phyloP scores from a whole-genome alignment of 1,284 basidiomycete species.

The Pseudozyma sp. region DNA sequence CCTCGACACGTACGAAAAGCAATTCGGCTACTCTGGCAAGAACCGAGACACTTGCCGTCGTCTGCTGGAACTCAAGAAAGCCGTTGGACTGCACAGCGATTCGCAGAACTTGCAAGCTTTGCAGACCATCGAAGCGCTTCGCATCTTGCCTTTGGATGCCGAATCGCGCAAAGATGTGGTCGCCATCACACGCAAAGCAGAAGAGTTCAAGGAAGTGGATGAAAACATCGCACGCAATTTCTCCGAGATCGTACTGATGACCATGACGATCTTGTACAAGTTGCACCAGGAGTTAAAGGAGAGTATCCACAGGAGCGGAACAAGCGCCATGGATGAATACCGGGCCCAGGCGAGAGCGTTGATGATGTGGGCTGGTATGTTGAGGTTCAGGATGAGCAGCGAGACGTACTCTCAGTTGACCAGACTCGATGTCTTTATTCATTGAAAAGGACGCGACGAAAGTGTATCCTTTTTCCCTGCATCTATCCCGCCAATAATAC shows the following conservation, averaged over 20 bases:
- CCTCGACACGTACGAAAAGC: slow-evolving; percentile 83
- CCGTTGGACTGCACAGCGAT: slow-evolving; percentile 80
- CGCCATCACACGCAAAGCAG: slow-evolving; percentile 85
- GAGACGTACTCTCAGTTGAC: slow-evolving; percentile 68
- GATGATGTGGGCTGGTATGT: slow-evolving; percentile 69
- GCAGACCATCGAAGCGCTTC: slow-evolving; percentile 87
- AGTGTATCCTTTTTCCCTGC: not conserved
- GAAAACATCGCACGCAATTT: slow-evolving; percentile 86
- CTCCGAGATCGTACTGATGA: slow-evolving; percentile 86
- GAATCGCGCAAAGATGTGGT: slow-evolving; percentile 76
- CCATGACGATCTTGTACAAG: slow-evolving; percentile 89
- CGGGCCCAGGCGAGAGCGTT: slow-evolving; percentile 63
- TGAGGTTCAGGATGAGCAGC: slow-evolving; percentile 68
- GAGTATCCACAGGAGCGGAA: slow-evolving; percentile 54
- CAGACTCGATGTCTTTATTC: slow-evolving; percentile 61
- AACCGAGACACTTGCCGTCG: slow-evolving; percentile 76
- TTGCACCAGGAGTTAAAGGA: slow-evolving; percentile 64
- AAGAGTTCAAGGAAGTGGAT: slow-evolving; percentile 91
- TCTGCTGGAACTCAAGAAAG: slow-evolving; percentile 84
- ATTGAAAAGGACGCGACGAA: slow-evolving; percentile 9
- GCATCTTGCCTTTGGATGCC: slow-evolving; percentile 86
- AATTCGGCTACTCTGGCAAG: slow-evolving; percentile 78
- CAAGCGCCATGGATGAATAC: slow-evolving; percentile 60
- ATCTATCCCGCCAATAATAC: too few species aligned
- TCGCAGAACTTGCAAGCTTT: slow-evolving; percentile 82